Evolutionary conservation across 352 stramenopile species (phyloP).

Genomic region (Vaucheria bursata): DNA sequence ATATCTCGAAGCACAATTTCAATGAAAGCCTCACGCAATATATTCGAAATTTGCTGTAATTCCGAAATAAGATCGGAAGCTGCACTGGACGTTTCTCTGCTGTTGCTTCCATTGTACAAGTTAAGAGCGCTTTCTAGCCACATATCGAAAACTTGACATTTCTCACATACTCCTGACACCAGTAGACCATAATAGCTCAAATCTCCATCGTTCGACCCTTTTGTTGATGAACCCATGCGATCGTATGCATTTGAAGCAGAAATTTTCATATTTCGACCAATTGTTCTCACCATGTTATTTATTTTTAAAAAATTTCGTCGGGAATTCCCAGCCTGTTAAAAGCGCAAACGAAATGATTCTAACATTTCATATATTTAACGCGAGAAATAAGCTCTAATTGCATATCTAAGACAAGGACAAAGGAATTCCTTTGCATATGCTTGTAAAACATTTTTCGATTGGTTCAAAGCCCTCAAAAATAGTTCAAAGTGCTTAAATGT

Average conservation of each 20-base stretch:
- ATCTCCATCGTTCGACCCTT: constrained; percentile 22
- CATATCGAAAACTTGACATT: constrained; percentile 25
- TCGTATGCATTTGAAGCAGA: constrained; percentile 23
- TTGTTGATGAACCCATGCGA: constrained; percentile 19
- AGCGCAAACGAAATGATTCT: not conserved
- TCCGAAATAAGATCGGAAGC: constrained; percentile 29
- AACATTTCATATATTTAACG: too few relatives aligned
- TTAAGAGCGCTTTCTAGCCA: not conserved
- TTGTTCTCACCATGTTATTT: constrained; percentile 41
- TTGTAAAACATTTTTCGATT: too few relatives aligned
- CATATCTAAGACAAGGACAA: too few relatives aligned
- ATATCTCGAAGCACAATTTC: constrained; percentile 40
- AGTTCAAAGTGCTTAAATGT: too few relatives aligned
- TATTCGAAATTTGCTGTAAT: constrained; percentile 23
- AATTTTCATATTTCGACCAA: constrained; percentile 38
- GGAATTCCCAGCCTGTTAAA: not conserved
- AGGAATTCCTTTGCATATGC: too few relatives aligned
- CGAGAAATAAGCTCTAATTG: too few relatives aligned
- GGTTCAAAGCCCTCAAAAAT: too few relatives aligned
- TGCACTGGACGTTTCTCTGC: not conserved
- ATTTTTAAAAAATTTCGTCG: constrained; percentile 17
- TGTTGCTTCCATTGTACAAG: not conserved
- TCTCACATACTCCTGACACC: constrained; percentile 32
- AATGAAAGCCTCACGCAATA: constrained; percentile 28
- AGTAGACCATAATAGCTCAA: constrained; percentile 37